These are phyloP conservation scores for Vanrija pseudolonga DNA, from an alignment of 1,284 basidiomycete species.

Conservation along the genomic window DNA sequence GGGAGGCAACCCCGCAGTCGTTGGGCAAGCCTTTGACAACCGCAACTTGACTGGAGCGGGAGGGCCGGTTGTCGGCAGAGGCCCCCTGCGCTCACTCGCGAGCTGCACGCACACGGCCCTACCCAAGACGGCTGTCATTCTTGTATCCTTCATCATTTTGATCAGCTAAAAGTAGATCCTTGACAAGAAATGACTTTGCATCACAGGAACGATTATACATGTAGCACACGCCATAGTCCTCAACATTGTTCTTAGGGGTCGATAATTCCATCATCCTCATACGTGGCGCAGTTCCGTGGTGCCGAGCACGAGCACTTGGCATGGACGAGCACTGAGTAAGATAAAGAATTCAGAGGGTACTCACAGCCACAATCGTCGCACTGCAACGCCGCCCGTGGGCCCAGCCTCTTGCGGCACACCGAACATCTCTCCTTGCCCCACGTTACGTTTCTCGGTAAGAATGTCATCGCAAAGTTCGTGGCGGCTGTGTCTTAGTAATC, in stretches of 20 bases:
- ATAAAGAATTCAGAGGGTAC: background rate
- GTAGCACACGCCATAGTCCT: no score
- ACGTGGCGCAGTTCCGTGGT: background rate
- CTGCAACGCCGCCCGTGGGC: slow-evolving; percentile 2
- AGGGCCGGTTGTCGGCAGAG: background rate
- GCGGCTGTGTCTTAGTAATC: background rate
- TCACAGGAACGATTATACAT: no score
- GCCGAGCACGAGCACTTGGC: background rate
- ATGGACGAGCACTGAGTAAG: background rate
- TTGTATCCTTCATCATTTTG: no score
- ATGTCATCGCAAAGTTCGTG: background rate
- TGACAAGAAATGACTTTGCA: no score
- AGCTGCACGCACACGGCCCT: no score
- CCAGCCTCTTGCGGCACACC: slow-evolving; percentile 2
- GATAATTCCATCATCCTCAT: slow-evolving; percentile 16
- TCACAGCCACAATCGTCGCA: slow-evolving; percentile 12
- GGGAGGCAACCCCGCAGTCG: background rate
- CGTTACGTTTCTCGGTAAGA: background rate
- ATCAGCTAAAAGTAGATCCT: no score
- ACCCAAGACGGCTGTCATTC: no score
- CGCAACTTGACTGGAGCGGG: background rate
- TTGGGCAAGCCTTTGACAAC: background rate
- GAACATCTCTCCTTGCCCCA: slow-evolving; percentile 1
- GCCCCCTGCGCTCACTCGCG: no score
- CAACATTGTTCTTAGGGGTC: no score